Evolutionary conservation across 2,329 filamentous ascomycete genomes (phyloP).

Genomic region (Pestalotiopsis sp.): DNA sequence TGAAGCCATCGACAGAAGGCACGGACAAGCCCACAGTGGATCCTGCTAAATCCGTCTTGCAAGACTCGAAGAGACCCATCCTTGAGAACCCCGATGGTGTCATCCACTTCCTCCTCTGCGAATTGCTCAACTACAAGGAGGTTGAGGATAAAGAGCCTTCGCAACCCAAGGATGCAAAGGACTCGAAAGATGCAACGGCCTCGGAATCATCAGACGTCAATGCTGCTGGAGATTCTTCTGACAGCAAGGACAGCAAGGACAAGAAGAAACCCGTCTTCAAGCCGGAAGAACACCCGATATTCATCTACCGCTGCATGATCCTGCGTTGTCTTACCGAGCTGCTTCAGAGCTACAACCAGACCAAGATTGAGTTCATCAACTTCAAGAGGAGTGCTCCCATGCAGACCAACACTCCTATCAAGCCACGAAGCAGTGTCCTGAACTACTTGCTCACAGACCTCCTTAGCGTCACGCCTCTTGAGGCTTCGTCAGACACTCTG

Average conservation of each 20-base stretch:
- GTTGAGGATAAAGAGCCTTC: constrained; percentile 79
- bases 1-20: constrained; percentile 61
- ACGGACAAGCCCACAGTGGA: constrained; percentile 63
- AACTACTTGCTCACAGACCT: constrained; percentile 91
- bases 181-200: constrained; percentile 36
- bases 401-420: constrained; percentile 83
- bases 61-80: constrained; percentile 77
- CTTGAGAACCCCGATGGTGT: constrained; percentile 94
- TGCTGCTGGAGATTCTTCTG: constrained; percentile 22
- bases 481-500: constrained; percentile 72
- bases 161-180: constrained; percentile 37
- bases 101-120: constrained; percentile 90
- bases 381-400: constrained; percentile 91
- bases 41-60: constrained; percentile 56
- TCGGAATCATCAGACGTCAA: constrained; percentile 34
- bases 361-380: constrained; percentile 98
- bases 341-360: constrained; percentile 85
- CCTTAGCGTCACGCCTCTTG: constrained; percentile 60
- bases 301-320: constrained; percentile 93
- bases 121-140: constrained; percentile 87
- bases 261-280: constrained; percentile 85
- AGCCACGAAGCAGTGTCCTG: constrained; percentile 86
- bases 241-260: constrained; percentile 43
- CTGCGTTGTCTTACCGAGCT: constrained; percentile 90
- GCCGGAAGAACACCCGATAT: constrained; percentile 89